Conservation (phyloP, 2,329 filamentous ascomycete genomes). For the Fonsecaea erecta region DNA sequence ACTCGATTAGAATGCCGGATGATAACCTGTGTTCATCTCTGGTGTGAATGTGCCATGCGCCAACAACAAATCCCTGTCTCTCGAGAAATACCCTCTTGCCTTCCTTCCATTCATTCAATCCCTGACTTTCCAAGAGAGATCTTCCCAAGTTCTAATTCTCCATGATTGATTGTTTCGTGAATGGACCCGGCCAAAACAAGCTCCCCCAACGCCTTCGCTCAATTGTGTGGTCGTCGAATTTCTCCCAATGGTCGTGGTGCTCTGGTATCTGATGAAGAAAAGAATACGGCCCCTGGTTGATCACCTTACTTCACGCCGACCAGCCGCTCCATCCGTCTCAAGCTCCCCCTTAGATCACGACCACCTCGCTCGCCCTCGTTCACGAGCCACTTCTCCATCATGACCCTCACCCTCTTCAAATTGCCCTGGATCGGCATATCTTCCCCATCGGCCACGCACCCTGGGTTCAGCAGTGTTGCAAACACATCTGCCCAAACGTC, state of each 20-base stretch:
- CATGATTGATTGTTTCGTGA: not conserved
- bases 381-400: conserved; percentile 37
- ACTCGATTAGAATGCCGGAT: not conserved
- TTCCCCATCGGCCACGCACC: conserved; percentile 64
- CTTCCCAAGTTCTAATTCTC: not conserved
- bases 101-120: too few relatives aligned
- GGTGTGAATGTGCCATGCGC: not conserved
- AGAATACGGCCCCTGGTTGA: not conserved
- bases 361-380: conserved; percentile 37
- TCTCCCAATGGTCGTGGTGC: not conserved
- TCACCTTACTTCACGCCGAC: conserved; percentile 24
- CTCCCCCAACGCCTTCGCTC: conserved; percentile 1
- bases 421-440: conserved; percentile 69
- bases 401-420: conserved; percentile 28
- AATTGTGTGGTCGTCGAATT: not conserved
- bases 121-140: not conserved
- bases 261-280: not conserved
- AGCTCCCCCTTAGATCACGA: conserved; percentile 32
- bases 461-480: conserved; percentile 82
- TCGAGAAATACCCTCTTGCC: not conserved
- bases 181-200: not conserved
- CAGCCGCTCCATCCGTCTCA: conserved; percentile 36
- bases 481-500: conserved; percentile 87
- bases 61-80: not conserved
- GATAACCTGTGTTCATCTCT: not conserved